Evolutionary conservation across 2,329 filamentous ascomycete species (phyloP).

Genomic region (Dactylellina parvicollis): DNA sequence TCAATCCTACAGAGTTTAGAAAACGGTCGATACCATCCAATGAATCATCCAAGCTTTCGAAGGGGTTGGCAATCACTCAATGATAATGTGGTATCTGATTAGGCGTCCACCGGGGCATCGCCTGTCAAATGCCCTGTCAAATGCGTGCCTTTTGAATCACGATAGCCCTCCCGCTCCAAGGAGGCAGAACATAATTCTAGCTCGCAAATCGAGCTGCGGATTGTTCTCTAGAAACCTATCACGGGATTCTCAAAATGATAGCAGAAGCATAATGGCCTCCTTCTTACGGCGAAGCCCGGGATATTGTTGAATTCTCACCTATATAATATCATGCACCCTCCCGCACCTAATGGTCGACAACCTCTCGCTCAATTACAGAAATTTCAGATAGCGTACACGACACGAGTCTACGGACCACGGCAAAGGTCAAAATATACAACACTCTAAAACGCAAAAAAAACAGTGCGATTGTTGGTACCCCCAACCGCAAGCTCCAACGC

Average conservation of each 20-base stretch:
- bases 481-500: constrained; percentile 29
- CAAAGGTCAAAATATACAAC: constrained; percentile 2
- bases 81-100: not conserved
- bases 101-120: not conserved
- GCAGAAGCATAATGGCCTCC: too few relatives aligned
- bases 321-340: too few relatives aligned
- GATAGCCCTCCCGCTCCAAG: not conserved
- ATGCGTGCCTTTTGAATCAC: not conserved
- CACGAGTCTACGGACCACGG: too few relatives aligned
- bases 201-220: too few relatives aligned
- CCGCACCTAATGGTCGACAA: too few relatives aligned
- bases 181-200: too few relatives aligned
- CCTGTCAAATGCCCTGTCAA: not conserved
- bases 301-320: too few relatives aligned
- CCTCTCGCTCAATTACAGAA: too few relatives aligned
- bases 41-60: not conserved
- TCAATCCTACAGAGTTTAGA: not conserved
- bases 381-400: too few relatives aligned
- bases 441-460: not conserved
- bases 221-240: too few relatives aligned
- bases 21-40: not conserved
- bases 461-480: not conserved
- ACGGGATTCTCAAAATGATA: too few relatives aligned
- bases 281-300: not conserved
- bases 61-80: not conserved